Conservation (phyloP, 257 asterid species). For the Voacanga thouarsii region DNA sequence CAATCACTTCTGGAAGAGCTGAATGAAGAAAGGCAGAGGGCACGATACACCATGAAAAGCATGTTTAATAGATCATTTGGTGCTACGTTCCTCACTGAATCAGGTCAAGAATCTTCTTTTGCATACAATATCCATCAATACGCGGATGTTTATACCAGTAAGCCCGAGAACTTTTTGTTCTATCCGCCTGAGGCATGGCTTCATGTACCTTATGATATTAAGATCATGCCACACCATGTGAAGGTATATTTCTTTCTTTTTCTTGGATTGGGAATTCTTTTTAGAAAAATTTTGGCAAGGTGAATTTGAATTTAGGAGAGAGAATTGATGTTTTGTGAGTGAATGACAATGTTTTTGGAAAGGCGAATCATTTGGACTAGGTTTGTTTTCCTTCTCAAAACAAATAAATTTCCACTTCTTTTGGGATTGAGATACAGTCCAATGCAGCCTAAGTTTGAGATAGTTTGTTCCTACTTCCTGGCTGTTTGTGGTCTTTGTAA, state of each 20-base stretch:
- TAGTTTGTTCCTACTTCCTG: neutral
- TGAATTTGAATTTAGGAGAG: too few relatives aligned
- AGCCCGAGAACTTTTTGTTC: conserved; percentile 87
- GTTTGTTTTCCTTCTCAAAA: too few relatives aligned
- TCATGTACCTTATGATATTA: conserved; percentile 87
- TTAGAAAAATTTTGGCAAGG: too few relatives aligned
- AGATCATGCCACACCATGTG: conserved; percentile 97
- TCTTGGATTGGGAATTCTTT: neutral
- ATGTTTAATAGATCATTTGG: conserved; percentile 93
- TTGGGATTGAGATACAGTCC: too few relatives aligned
- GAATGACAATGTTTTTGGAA: too few relatives aligned
- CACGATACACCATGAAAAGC: conserved; percentile 66
- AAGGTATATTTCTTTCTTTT: conserved; percentile 52
- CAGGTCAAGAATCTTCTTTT: conserved; percentile 93
- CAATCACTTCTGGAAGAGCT: conserved; percentile 67
- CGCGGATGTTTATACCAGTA: conserved; percentile 94
- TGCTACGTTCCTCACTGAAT: conserved; percentile 87
- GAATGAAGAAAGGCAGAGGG: conserved; percentile 74
- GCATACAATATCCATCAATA: conserved; percentile 91
- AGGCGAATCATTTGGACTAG: too few relatives aligned
- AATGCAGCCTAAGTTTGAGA: neutral
- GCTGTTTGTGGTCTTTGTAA: neutral
- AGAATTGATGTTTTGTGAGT: too few relatives aligned
- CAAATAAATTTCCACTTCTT: too few relatives aligned
- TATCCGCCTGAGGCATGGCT: conserved; percentile 93